phyloP scores from a whole-genome alignment of 73 alveolate species.

The Stentor coeruleus region DNA sequence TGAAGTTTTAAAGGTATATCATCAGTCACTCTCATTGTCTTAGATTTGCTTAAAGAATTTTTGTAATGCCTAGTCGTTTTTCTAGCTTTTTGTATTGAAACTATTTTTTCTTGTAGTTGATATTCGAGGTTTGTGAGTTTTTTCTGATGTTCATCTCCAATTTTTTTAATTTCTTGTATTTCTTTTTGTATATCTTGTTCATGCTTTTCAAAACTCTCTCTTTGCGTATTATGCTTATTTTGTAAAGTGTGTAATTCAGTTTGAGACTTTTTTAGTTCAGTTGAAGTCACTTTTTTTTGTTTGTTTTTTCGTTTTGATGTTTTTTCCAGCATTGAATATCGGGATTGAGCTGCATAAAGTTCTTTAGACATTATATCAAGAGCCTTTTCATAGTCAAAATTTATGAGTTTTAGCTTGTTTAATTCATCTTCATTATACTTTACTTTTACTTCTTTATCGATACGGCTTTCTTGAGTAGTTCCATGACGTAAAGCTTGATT shows the following conservation, averaged over 20 bases:
- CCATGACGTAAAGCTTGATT: background rate
- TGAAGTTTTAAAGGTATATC: background rate
- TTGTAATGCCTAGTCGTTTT: background rate
- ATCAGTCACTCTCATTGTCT: background rate
- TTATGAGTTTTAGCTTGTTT: background rate
- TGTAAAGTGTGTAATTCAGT: too few species aligned
- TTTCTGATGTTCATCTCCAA: background rate
- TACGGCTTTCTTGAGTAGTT: background rate
- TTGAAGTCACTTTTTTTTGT: background rate
- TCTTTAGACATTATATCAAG: background rate
- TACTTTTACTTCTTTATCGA: background rate
- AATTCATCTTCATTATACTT: background rate
- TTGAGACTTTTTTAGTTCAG: too few species aligned
- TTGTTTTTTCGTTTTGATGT: background rate
- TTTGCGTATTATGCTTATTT: background rate
- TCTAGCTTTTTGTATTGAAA: background rate
- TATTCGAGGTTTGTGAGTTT: background rate
- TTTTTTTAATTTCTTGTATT: background rate
- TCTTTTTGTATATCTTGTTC: background rate
- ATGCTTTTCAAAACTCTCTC: too few species aligned
- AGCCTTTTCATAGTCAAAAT: background rate
- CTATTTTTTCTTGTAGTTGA: background rate
- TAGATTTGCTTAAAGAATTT: background rate
- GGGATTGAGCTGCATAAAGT: background rate
- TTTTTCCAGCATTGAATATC: background rate